Evolutionary conservation across 176 grass and related monocot genomes (phyloP).

Genomic region (Oryza australiensis): DNA sequence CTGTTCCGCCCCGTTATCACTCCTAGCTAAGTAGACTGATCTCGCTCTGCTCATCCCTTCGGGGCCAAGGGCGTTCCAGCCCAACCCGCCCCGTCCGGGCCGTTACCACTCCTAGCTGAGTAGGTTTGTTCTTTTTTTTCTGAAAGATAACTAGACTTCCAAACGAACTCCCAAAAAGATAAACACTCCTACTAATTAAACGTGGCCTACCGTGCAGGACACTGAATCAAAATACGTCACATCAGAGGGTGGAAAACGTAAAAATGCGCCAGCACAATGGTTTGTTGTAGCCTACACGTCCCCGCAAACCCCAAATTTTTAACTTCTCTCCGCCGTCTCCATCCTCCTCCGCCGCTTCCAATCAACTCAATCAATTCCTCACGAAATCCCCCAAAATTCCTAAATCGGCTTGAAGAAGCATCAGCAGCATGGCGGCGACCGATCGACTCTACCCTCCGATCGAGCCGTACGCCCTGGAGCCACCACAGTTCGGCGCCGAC

Average conservation of each 20-base stretch:
- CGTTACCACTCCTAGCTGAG: too few species aligned
- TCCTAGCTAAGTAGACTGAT: too few species aligned
- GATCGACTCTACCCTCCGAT: slow-evolving; percentile 43
- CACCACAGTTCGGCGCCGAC: neutral
- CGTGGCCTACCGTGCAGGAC: neutral
- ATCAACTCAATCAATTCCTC: slow-evolving; percentile 2
- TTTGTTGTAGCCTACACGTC: slow-evolving; percentile 4
- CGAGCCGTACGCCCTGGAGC: slow-evolving; percentile 40
- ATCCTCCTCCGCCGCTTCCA: neutral
- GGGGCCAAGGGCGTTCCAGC: too few species aligned
- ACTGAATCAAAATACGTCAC: neutral
- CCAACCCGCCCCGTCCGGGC: too few species aligned
- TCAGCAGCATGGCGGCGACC: slow-evolving; percentile 30
- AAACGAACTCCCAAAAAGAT: too few species aligned
- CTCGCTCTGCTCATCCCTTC: too few species aligned
- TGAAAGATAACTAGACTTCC: too few species aligned
- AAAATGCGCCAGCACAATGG: neutral
- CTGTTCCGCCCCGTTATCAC: too few species aligned
- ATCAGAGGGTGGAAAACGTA: neutral
- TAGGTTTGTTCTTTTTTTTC: too few species aligned
- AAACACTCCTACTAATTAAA: too few species aligned
- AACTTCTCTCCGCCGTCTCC: neutral
- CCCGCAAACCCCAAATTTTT: neutral
- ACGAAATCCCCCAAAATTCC: slow-evolving; percentile 21
- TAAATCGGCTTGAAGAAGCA: neutral